Evolutionary conservation across 495 filamentous ascomycete genomes (phyloP).

Genomic region (Aspergillus heteromorphus): DNA sequence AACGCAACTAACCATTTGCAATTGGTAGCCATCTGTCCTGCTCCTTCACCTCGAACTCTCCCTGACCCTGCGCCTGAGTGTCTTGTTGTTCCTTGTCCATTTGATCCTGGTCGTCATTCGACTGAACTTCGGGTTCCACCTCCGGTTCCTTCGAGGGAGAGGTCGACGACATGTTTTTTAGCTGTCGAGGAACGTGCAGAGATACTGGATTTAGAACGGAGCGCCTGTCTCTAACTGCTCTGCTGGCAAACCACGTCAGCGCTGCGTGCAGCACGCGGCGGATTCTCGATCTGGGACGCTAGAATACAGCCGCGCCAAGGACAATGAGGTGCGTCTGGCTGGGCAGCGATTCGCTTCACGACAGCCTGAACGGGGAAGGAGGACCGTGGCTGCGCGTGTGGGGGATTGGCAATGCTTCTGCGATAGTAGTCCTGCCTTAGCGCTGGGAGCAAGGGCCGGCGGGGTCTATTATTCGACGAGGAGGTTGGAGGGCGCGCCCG

Average conservation of each 20-base stretch:
- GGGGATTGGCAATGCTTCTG: slow-evolving; percentile 35
- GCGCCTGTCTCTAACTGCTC: slow-evolving; percentile 29
- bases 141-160: slow-evolving; percentile 79
- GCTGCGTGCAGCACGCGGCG: slow-evolving; percentile 29
- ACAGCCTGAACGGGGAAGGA: slow-evolving; percentile 30
- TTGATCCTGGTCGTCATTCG: slow-evolving; percentile 77
- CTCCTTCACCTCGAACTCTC: slow-evolving; percentile 99
- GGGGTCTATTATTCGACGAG: slow-evolving; percentile 13
- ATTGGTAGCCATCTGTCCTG: slow-evolving; percentile 99
- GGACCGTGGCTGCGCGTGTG: slow-evolving; percentile 25
- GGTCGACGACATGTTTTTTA: slow-evolving; percentile 90
- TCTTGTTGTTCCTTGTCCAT: slow-evolving; percentile 68
- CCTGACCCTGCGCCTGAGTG: slow-evolving; percentile 51
- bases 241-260: slow-evolving; percentile 50
- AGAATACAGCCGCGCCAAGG: slow-evolving; percentile 27
- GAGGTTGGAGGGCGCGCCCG: slow-evolving; percentile 21
- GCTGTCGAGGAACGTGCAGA: slow-evolving; percentile 24
- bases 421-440: slow-evolving; percentile 28
- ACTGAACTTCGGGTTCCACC: slow-evolving; percentile 87
- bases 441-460: slow-evolving; percentile 28
- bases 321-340: slow-evolving; percentile 26
- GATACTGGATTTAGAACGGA: slow-evolving; percentile 28
- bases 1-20: slow-evolving; percentile 92
- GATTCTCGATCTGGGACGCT: slow-evolving; percentile 22
- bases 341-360: slow-evolving; percentile 44